A percentile compares a stretch with the other conserved stretches of the same genome.
phyloP scores from a whole-genome alignment of 139 green algal genomes.

The Dunaliella sp. region DNA sequence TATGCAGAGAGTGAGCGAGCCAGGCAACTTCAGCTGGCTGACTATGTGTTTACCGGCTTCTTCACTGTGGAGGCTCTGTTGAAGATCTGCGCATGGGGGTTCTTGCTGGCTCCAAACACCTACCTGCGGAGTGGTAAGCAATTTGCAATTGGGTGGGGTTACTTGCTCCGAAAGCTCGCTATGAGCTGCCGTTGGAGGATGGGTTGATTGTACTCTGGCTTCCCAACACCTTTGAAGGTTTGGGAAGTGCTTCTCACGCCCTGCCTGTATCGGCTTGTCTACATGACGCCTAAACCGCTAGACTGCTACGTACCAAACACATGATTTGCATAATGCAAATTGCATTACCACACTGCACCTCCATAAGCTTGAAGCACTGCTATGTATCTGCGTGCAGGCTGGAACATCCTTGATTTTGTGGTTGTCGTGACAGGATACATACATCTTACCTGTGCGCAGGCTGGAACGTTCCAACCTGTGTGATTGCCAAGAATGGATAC shows the following conservation, averaged over 20 bases:
- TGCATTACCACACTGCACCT: no score
- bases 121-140: constrained; percentile 60
- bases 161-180: no score
- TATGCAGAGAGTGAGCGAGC: constrained; percentile 8
- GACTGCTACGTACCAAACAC: no score
- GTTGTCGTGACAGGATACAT: background rate
- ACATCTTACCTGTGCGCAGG: constrained; percentile 30
- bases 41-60: background rate
- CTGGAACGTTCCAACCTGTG: constrained; percentile 1
- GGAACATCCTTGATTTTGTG: background rate
- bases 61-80: constrained; percentile 25
- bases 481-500: background rate
- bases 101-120: constrained; percentile 31
- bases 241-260: no score
- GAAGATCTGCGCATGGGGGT: constrained; percentile 34
- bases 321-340: no score
- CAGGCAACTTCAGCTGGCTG: background rate
- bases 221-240: no score
- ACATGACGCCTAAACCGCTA: no score
- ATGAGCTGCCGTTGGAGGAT: no score
- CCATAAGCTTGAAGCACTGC: no score
- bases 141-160: no score
- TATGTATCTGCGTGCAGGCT: background rate
- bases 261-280: no score
- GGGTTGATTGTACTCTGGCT: no score